These are phyloP conservation scores for Suillus americanus DNA, from an alignment of 768 basidiomycete species.

Conservation along the genomic window DNA sequence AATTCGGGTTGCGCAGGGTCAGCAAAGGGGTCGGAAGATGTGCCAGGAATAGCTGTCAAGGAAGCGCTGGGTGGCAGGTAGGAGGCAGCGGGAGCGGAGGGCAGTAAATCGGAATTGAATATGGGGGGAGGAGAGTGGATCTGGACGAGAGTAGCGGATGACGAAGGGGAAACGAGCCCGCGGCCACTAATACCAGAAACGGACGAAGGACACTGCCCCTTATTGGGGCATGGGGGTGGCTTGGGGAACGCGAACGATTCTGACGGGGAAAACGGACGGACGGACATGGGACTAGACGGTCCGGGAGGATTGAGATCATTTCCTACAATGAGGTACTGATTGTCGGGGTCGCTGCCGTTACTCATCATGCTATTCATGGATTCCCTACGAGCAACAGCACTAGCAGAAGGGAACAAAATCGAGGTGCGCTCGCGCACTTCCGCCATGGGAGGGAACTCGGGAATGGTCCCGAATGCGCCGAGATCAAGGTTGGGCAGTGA, in stretches of 20 bases:
- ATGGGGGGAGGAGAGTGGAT: slow-evolving; percentile 17
- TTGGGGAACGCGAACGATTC: slow-evolving; percentile 71
- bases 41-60: neutral
- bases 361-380: slow-evolving; percentile 43
- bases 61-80: slow-evolving; percentile 1
- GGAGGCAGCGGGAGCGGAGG: slow-evolving; percentile 18
- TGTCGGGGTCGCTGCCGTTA: slow-evolving; percentile 32
- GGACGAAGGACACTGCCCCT: slow-evolving; percentile 1
- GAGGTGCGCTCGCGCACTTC: slow-evolving; percentile 45
- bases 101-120: slow-evolving; percentile 12
- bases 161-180: slow-evolving; percentile 6
- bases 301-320: slow-evolving; percentile 26
- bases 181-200: neutral
- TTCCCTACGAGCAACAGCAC: slow-evolving; percentile 26
- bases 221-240: slow-evolving; percentile 40
- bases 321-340: slow-evolving; percentile 42
- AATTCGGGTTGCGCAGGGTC: slow-evolving; percentile 35
- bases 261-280: slow-evolving; percentile 64
- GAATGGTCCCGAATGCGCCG: slow-evolving; percentile 21
- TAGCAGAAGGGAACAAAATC: slow-evolving; percentile 23
- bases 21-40: slow-evolving; percentile 33
- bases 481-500: slow-evolving; percentile 12
- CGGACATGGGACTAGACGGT: slow-evolving; percentile 53
- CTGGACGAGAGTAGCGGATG: slow-evolving; percentile 22
- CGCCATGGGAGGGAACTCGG: slow-evolving; percentile 53